Conservation (phyloP, 2,329 filamentous ascomycete genomes). For the Pyrenochaeta sp. region DNA sequence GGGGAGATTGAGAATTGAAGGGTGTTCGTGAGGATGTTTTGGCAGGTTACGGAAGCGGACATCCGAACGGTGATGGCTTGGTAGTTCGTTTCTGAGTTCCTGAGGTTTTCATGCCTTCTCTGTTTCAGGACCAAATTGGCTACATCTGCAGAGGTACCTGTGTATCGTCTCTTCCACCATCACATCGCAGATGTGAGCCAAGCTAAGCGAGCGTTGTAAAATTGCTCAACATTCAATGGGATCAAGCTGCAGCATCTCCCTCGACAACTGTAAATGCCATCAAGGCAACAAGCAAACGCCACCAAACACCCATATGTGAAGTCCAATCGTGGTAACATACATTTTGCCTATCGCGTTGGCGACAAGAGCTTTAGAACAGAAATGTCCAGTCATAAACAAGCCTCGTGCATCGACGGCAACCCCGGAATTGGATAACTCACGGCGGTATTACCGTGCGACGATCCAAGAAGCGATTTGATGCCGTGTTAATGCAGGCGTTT, state of each 20-base stretch:
- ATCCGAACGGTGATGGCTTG: not conserved
- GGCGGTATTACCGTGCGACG: conserved; percentile 9
- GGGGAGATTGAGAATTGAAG: not conserved
- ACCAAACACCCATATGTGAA: conserved; percentile 10
- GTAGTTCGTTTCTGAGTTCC: not conserved
- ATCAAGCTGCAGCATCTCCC: not conserved
- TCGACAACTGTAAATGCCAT: conserved; percentile 1
- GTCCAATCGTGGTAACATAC: conserved; percentile 10
- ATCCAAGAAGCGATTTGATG: conserved; percentile 11
- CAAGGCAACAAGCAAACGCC: conserved; percentile 7
- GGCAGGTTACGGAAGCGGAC: conserved; percentile 8
- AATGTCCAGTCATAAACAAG: conserved; percentile 5
- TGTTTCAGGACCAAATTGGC: conserved; percentile 10
- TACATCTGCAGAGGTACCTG: not conserved
- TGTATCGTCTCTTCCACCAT: not conserved
- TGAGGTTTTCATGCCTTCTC: not conserved
- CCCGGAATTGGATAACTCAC: conserved; percentile 11
- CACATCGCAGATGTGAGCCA: conserved; percentile 3
- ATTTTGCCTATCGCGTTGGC: conserved; percentile 3
- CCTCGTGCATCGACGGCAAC: conserved; percentile 8
- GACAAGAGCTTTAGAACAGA: conserved; percentile 6
- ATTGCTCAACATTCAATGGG: conserved; percentile 1
- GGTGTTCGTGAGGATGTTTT: not conserved
- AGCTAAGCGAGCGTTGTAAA: conserved; percentile 10
- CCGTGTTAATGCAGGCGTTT: conserved; percentile 21